A percentile compares a stretch with the other conserved stretches of the same genome.
These are phyloP conservation scores for Striga asiatica DNA, from an alignment of 257 asterid species.

Conservation along the genomic window DNA sequence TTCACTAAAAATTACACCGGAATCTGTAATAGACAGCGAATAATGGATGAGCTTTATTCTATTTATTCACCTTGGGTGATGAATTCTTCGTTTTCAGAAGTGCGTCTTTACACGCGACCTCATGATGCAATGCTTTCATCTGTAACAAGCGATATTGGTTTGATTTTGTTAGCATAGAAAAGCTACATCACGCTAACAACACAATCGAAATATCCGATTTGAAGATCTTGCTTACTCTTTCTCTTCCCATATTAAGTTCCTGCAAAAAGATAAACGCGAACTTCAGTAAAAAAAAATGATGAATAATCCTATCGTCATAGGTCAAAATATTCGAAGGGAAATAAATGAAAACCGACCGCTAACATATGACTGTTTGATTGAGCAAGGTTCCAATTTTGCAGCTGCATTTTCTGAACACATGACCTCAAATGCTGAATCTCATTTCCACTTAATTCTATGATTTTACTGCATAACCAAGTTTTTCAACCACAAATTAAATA, in stretches of 20 bases:
- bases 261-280: slow-evolving; percentile 23
- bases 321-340: not conserved
- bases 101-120: slow-evolving; percentile 59
- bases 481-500: not conserved
- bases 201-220: not conserved
- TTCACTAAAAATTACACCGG: no score
- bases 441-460: slow-evolving; percentile 59
- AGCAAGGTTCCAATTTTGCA: slow-evolving; percentile 84
- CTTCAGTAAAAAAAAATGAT: slow-evolving; percentile 1
- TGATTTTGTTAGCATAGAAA: not conserved
- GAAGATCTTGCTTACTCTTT: slow-evolving; percentile 33
- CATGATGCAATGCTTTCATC: slow-evolving; percentile 70
- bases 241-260: slow-evolving; percentile 66
- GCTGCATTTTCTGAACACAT: slow-evolving; percentile 65
- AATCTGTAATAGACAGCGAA: no score
- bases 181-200: not conserved
- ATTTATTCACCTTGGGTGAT: slow-evolving; percentile 33
- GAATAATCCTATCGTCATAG: not conserved
- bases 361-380: slow-evolving; percentile 65
- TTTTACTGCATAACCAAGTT: slow-evolving; percentile 37
- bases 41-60: no score
- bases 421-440: slow-evolving; percentile 59
- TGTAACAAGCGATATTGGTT: slow-evolving; percentile 18
- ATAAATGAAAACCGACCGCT: slow-evolving; percentile 53
- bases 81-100: slow-evolving; percentile 45